Conservation (phyloP, 768 basidiomycete species). For the Omphalotus guepiniiformis region DNA sequence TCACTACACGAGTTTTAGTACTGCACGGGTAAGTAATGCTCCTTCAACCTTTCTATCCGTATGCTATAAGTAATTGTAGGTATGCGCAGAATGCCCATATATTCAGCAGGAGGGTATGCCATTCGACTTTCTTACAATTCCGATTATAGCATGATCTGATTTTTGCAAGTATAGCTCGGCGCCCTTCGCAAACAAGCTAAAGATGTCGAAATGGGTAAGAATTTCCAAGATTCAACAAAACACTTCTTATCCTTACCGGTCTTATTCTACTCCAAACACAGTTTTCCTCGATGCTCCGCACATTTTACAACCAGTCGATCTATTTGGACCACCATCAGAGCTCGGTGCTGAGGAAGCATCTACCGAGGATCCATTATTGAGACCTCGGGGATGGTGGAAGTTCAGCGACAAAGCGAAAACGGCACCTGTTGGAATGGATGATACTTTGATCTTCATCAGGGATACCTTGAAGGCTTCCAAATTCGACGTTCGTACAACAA, state of each 20-base stretch:
- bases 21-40: too few species aligned
- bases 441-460: conserved; percentile 49
- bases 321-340: conserved; percentile 26
- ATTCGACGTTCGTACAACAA: conserved; percentile 55
- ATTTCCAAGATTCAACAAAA: not conserved
- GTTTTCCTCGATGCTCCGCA: conserved; percentile 75
- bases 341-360: conserved; percentile 44
- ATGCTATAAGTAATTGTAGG: too few species aligned
- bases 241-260: not conserved
- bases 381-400: conserved; percentile 78
- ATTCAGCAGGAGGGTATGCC: conserved; percentile 66
- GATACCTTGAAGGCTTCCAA: conserved; percentile 53
- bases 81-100: conserved; percentile 69
- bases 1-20: too few species aligned
- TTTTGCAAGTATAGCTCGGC: conserved; percentile 44
- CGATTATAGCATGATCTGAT: not conserved
- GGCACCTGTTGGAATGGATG: conserved; percentile 50
- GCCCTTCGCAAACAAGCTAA: conserved; percentile 69
- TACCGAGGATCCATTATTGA: conserved; percentile 35
- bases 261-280: conserved; percentile 21
- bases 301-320: conserved; percentile 62
- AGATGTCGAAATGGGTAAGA: conserved; percentile 59
- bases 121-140: not conserved
- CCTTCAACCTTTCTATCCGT: too few species aligned
- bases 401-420: conserved; percentile 51